Evolutionary conservation across 2,329 filamentous ascomycete genomes (phyloP).

Genomic region (Cyphellophora europaea): DNA sequence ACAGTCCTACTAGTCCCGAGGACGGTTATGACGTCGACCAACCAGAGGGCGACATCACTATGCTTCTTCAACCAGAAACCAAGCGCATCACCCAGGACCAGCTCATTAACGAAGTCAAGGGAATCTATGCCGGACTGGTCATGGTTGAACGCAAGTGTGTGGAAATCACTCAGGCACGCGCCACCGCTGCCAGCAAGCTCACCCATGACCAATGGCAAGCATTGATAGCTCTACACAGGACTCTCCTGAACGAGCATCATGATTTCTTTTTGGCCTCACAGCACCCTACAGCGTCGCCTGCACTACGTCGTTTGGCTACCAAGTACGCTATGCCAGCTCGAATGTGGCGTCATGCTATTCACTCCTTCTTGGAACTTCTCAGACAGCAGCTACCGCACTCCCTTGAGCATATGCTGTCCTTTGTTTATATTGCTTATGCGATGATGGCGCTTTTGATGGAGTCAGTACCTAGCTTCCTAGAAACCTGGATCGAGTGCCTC

Average conservation of each 20-base stretch:
- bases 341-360: conserved; percentile 92
- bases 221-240: conserved; percentile 71
- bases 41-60: conserved; percentile 1
- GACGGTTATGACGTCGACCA: background rate
- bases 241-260: conserved; percentile 70
- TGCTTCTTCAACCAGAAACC: conserved; percentile 48
- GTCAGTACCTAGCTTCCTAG: conserved; percentile 70
- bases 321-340: conserved; percentile 92
- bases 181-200: conserved; percentile 35
- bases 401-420: conserved; percentile 80
- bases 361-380: conserved; percentile 70
- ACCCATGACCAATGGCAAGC: conserved; percentile 72
- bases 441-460: conserved; percentile 85
- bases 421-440: conserved; percentile 80
- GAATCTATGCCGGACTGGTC: conserved; percentile 32
- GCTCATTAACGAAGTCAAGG: conserved; percentile 70
- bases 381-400: conserved; percentile 65
- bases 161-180: conserved; percentile 52
- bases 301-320: conserved; percentile 57
- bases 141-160: conserved; percentile 75
- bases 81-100: conserved; percentile 67
- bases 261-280: conserved; percentile 83
- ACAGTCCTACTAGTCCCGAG: no score
- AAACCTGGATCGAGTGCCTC: conserved; percentile 89
- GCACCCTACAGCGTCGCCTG: conserved; percentile 65